Conservation (phyloP, 345 rosid genomes). For the Camelina neglecta region DNA sequence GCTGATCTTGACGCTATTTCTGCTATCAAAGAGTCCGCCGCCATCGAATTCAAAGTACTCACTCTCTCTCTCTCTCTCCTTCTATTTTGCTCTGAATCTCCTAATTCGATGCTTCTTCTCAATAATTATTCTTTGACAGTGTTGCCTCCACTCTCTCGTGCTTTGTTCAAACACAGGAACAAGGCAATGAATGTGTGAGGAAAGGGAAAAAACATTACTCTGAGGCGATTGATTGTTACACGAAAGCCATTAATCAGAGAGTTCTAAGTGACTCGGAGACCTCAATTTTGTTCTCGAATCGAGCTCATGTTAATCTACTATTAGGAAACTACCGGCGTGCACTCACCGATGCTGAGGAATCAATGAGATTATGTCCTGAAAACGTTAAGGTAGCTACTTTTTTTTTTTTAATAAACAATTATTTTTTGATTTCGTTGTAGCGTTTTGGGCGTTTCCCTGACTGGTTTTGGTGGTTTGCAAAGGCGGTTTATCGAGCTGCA, state of each 20-base stretch:
- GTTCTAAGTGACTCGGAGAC: conserved; percentile 61
- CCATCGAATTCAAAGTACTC: conserved; percentile 86
- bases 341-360: conserved; percentile 74
- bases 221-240: conserved; percentile 82
- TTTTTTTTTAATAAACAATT: background rate
- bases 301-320: conserved; percentile 84
- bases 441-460: conserved; percentile 2
- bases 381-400: conserved; percentile 63
- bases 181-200: conserved; percentile 82
- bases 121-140: background rate
- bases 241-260: conserved; percentile 75
- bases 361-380: conserved; percentile 59
- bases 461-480: background rate
- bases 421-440: background rate
- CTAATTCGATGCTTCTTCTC: background rate
- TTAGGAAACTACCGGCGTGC: conserved; percentile 83
- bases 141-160: background rate
- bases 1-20: conserved; percentile 72
- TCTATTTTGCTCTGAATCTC: background rate
- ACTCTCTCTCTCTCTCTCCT: conserved; percentile 13
- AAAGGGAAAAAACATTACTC: conserved; percentile 85
- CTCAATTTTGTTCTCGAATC: conserved; percentile 75
- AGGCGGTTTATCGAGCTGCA: conserved; percentile 92
- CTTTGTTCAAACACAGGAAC: conserved; percentile 56
- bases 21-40: conserved; percentile 88